These are phyloP conservation scores for Neurospora sublineolata DNA, from an alignment of 495 filamentous ascomycete species.

Conservation along the genomic window DNA sequence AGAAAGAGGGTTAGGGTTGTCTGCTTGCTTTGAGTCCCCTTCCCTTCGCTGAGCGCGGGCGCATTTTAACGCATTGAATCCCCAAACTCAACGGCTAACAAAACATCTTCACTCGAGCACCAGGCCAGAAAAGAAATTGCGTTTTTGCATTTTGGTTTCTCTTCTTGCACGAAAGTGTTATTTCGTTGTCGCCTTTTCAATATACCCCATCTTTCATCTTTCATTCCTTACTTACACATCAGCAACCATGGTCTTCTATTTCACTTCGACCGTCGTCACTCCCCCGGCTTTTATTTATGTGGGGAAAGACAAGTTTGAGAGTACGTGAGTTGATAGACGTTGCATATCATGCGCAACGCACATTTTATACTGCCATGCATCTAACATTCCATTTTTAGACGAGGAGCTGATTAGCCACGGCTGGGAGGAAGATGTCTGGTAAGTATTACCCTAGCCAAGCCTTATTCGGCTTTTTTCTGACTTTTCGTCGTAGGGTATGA, in stretches of 20 bases:
- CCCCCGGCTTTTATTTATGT: conserved; percentile 84
- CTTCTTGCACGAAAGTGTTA: background rate
- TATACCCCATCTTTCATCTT: background rate
- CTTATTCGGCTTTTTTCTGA: background rate
- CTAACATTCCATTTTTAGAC: conserved; percentile 44
- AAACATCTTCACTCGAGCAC: background rate
- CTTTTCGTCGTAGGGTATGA: conserved; percentile 2
- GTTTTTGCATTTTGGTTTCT: background rate
- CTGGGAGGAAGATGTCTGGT: conserved; percentile 94
- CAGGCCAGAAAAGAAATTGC: background rate
- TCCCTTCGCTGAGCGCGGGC: background rate
- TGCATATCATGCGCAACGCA: background rate
- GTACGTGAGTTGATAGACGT: conserved; percentile 38
- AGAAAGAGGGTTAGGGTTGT: background rate
- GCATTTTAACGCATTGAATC: background rate
- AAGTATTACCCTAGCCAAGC: conserved; percentile 13
- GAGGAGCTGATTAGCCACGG: conserved; percentile 92
- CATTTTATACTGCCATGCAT: conserved; percentile 6
- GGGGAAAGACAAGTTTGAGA: conserved; percentile 98
- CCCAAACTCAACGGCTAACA: background rate
- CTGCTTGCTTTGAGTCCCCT: background rate
- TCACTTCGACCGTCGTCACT: conserved; percentile 62
- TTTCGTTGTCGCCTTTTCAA: background rate
- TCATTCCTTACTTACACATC: background rate
- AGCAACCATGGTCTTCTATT: conserved; percentile 84